phyloP scores from a whole-genome alignment of 1,139 yeast species.

The Taphrina deformans region DNA sequence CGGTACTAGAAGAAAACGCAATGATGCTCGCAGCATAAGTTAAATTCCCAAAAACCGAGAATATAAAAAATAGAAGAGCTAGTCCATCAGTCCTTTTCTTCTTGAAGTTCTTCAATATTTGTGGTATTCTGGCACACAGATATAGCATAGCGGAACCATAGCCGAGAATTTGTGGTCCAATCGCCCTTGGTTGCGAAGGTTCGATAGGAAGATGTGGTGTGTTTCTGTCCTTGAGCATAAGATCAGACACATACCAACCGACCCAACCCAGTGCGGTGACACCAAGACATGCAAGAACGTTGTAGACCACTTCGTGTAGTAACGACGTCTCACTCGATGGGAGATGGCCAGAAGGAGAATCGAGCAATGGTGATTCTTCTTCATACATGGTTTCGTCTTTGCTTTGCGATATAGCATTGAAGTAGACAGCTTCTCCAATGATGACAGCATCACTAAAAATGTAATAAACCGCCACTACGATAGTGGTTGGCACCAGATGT shows the following conservation, averaged over 20 bases:
- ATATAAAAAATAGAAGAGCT: constrained; percentile 69
- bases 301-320: background rate
- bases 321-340: background rate
- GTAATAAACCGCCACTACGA: constrained; percentile 79
- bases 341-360: background rate
- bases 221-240: background rate
- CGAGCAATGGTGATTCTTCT: constrained; percentile 5
- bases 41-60: constrained; percentile 74
- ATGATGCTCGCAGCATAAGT: constrained; percentile 76
- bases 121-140: constrained; percentile 77
- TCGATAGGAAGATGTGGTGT: constrained; percentile 35
- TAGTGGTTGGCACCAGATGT: constrained; percentile 64
- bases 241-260: constrained; percentile 37
- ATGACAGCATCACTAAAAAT: constrained; percentile 79
- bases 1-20: background rate
- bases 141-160: constrained; percentile 69
- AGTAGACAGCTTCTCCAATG: constrained; percentile 61
- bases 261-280: constrained; percentile 11
- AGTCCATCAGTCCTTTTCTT: constrained; percentile 69
- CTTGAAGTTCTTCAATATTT: constrained; percentile 66
- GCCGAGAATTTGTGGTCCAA: constrained; percentile 65
- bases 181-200: constrained; percentile 40
- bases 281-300: constrained; percentile 5
- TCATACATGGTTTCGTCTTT: background rate
- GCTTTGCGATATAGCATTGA: constrained; percentile 37